Evolutionary conservation across 257 asterid species (phyloP), one percentile per base, ranked within the genome.

Genomic region (Datura wrightii): DNA sequence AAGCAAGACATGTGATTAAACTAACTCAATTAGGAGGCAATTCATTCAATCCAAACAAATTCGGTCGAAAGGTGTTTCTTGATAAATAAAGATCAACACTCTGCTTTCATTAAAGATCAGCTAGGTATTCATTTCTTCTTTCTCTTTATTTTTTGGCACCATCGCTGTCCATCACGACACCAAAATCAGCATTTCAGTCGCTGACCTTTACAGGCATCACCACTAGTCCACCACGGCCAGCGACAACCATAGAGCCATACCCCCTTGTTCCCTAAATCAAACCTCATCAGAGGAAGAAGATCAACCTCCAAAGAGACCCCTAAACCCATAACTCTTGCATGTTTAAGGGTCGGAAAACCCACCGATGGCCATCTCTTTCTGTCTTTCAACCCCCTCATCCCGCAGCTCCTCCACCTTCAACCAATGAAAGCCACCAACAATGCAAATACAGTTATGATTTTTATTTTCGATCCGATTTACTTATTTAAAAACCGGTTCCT

Each of bases 41-140:
- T 59, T 59, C 66, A n/a, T n/a, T 59, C 66, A 59, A 18, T 16
- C 10, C 8, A 6, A 56, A 56, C n/a, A 56, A 56, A 16, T 18
- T 6, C 18, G 10, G 63, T 56, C 31, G 5, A 56, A 18, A 56
- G 63, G 63, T 56, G n/a, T 24, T 56, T 56, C 63, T 16, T 56
- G 24, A 56, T 18, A 2, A 56, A 59, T 36, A 59, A 59, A 2
- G 10, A 59, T 59, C 66, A 59, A 59, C 66, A 59, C 36, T 59
- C 36, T n/a, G 66, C 65, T 59, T 59, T 59, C 36, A 59, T 59
- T 59, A 59, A n/a, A 59, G n/a, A 59, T 59, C 66, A 59, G 66
- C 66, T 19, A 59, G n/a, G 31, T 8, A 10, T 18, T 18, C 66
- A n/a, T 13, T 59, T 59, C 36, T 18, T 59, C 36, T 59, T 59